Base-by-base conservation (phyloP, 176 grass and related monocot species). In the Carex scoparia region DNA sequence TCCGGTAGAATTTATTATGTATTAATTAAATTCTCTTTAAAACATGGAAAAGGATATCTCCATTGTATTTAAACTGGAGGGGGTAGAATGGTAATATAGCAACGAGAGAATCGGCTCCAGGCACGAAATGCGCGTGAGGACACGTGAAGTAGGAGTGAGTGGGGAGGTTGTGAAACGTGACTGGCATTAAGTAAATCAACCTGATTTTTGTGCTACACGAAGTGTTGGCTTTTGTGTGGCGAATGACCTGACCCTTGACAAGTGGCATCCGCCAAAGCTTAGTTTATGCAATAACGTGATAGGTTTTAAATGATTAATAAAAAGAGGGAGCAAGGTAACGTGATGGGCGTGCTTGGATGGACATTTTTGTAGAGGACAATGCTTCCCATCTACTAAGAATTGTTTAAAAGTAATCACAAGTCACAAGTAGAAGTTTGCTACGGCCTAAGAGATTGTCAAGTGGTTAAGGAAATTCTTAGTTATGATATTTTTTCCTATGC, bases 91-190 rank as follows among this genome's bases (percentile, higher is more conserved):
- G 4, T 8, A 69, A 40, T 14, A 40, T 40, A 40, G 33, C n/a
- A 56, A 79, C 30, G 49, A 3, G 2, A 30, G 54, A 79, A 80
- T 62, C 54, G 30, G 78, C 55, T 63, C 7, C 6, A 53, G 19
- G 44, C 81, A 83, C 81, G 63, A 67, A 69, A 83, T 32, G 81
- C 38, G 81, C 81, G 81, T 83, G 81, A 83, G 27, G 81, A 53
- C 81, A 83, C 63, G 81, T 83, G 81, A 83, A 54, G 42, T 32
- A 18, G 61, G 30, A 83, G 81, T 67, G 65, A 67, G 42, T 49
- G 49, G 40, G 3, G 81, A 53, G 61, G 61, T 58, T 53, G 64
- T 32, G 48, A 83, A 83, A 83, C 81, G 81, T 83, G 81, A 83
- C 11, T 69, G 23, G 23, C 81, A 83, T 83, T 69, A 69, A 30